Evolutionary conservation across 2,329 filamentous ascomycete species (phyloP), one percentile per base, ranked within the genome.

Genomic region (Teratosphaeria destructans): DNA sequence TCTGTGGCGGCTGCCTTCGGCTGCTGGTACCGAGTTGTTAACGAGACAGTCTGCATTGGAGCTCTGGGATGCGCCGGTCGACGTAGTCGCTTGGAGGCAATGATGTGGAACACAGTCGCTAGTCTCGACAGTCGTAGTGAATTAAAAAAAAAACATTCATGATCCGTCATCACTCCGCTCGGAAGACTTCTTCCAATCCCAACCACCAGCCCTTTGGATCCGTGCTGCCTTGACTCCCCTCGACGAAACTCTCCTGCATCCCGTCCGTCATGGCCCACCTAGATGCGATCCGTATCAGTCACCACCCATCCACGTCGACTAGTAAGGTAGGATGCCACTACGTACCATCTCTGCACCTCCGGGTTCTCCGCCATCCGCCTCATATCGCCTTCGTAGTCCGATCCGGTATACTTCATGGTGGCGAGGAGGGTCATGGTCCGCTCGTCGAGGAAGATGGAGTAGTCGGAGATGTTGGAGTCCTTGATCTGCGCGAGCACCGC

Each of bases 401-500:
- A 19, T 2, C 89, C 89, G n/a, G 87, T 78, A 67, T 92, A 93
- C 71, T 89, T 91, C 78, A 91, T 90, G 27, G 78, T 84, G 0
- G 87, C 86, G 70, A 92, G 92, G 1, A 93, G 78, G 52, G 85
- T 85, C 58, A 82, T 75, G 0, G 81, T 80, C 5, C 71, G 74
- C 12, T 84, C 78, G 68, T 89, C 85, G 66, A 88, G 83, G 74
- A 82, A 90, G 70, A 92, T 81, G 64, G 84, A 88, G 68, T 91
- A 93, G 69, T 93, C 88, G 62, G 79, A 76, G 60, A 93, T 89
- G 65, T 88, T 87, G 71, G 85, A 89, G 49, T 85, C 82, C 70
- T 85, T 84, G 68, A 93, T 91, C 75, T 90, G 86, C 71, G 84
- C 80, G 37, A 89, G 75, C 0, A 94, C 88, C 66, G 88, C 86